phyloP scores from a whole-genome alignment of 1,284 basidiomycete genomes.

The Cryptococcus floricola region DNA sequence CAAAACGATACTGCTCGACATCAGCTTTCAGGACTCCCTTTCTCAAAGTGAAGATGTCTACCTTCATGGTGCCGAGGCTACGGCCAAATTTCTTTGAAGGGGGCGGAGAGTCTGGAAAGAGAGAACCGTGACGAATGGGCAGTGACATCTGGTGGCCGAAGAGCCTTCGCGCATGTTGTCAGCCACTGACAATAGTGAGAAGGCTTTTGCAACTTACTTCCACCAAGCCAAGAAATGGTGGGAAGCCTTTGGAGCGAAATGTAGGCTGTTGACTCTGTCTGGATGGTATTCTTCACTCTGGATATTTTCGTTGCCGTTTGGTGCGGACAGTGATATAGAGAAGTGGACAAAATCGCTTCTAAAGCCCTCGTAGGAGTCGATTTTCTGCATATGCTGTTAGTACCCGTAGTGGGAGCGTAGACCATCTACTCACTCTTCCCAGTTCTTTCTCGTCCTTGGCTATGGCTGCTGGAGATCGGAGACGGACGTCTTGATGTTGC shows the following conservation, averaged over 20 bases:
- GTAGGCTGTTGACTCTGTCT: conserved; percentile 65
- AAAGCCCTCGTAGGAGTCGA: conserved; percentile 83
- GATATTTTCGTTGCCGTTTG: conserved; percentile 35
- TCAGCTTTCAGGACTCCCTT: neutral
- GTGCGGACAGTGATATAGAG: conserved; percentile 78
- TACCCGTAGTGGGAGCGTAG: neutral
- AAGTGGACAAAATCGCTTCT: conserved; percentile 93
- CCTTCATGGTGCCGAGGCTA: conserved; percentile 84
- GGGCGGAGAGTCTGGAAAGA: conserved; percentile 67
- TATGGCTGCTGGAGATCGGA: conserved; percentile 56
- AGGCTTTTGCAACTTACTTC: conserved; percentile 38
- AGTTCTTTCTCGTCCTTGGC: conserved; percentile 27
- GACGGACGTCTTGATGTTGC: conserved; percentile 74
- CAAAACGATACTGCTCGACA: conserved; percentile 62
- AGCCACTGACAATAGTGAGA: neutral
- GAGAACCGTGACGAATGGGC: conserved; percentile 79
- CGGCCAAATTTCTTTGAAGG: conserved; percentile 85
- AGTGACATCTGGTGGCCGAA: conserved; percentile 77
- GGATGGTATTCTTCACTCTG: conserved; percentile 18
- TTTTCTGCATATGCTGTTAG: conserved; percentile 7
- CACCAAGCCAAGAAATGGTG: conserved; percentile 94
- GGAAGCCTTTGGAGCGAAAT: conserved; percentile 82
- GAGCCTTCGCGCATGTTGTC: conserved; percentile 46
- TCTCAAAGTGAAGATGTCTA: conserved; percentile 6
- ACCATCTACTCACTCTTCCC: conserved; percentile 54